These are phyloP conservation scores for Vitis hybrid DNA, from an alignment of 177 flowering plant species.

Conservation along the genomic window DNA sequence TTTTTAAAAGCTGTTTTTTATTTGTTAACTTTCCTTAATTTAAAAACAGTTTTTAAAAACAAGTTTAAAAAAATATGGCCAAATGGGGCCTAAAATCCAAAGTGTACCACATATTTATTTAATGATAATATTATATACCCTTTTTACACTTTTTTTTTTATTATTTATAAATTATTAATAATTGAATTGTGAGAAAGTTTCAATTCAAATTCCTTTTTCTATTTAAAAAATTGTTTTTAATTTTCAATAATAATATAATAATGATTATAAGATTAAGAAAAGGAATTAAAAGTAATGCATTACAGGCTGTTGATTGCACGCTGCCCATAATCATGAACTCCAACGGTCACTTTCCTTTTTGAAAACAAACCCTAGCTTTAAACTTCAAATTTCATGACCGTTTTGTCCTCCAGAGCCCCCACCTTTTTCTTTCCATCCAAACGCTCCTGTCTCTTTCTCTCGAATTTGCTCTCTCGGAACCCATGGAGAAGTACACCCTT, in stretches of 20 bases:
- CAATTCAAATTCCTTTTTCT: too few species aligned
- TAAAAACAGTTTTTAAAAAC: too few species aligned
- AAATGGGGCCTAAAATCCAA: too few species aligned
- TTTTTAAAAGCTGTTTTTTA: too few species aligned
- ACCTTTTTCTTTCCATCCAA: neutral
- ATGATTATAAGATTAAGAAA: neutral
- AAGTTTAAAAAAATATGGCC: too few species aligned
- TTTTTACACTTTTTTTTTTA: too few species aligned
- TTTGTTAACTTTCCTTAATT: too few species aligned
- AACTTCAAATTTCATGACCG: slow-evolving; percentile 17
- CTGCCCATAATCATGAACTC: neutral
- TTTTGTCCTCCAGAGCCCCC: slow-evolving; percentile 14
- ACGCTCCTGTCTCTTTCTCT: slow-evolving; percentile 14
- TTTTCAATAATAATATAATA: neutral
- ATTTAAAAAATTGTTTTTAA: neutral
- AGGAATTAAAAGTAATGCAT: neutral
- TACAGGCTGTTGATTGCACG: slow-evolving; percentile 9
- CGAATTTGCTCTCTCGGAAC: slow-evolving; percentile 8
- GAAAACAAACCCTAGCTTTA: neutral
- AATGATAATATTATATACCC: too few species aligned
- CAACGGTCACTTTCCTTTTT: slow-evolving; percentile 30
- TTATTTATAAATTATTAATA: too few species aligned
- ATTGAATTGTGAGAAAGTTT: too few species aligned
- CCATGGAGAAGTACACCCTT: slow-evolving; percentile 4
- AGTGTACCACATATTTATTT: too few species aligned